These are phyloP conservation scores for Salix dunnii DNA, from an alignment of 345 rosid genomes.

Conservation along the genomic window DNA sequence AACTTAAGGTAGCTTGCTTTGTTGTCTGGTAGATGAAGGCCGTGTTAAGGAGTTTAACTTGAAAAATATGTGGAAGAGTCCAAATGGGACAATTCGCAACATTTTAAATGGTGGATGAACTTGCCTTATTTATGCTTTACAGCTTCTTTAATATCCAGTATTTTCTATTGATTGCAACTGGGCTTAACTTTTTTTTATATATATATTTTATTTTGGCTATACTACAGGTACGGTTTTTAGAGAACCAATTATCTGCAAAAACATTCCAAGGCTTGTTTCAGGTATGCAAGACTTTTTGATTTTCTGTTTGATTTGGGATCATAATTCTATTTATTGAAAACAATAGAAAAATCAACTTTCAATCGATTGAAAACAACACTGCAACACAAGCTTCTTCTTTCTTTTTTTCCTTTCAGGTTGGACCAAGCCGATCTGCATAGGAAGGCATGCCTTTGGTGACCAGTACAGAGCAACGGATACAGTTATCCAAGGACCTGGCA, in stretches of 20 bases:
- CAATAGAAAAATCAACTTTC: background rate
- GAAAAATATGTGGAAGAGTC: constrained; percentile 35
- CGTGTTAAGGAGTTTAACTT: constrained; percentile 31
- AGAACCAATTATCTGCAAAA: constrained; percentile 95
- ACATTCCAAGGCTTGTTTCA: constrained; percentile 79
- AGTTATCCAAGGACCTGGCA: constrained; percentile 84
- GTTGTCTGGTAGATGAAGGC: constrained; percentile 24
- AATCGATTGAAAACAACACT: background rate
- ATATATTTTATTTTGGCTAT: background rate
- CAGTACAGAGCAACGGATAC: constrained; percentile 90
- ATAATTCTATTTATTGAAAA: background rate
- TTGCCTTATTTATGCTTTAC: background rate
- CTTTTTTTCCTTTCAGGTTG: constrained; percentile 47
- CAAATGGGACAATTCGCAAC: constrained; percentile 34
- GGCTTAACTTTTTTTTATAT: background rate
- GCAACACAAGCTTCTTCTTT: background rate
- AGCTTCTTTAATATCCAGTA: background rate
- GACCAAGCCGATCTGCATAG: constrained; percentile 97
- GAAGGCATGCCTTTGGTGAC: constrained; percentile 98
- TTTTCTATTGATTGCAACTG: background rate
- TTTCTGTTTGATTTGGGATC: background rate
- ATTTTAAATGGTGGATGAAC: constrained; percentile 27
- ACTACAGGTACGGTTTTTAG: constrained; percentile 90
- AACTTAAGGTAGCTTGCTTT: background rate
- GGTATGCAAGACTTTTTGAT: constrained; percentile 35